Base-by-base conservation (phyloP, 1,284 basidiomycete species). In the Ustilago curta region DNA sequence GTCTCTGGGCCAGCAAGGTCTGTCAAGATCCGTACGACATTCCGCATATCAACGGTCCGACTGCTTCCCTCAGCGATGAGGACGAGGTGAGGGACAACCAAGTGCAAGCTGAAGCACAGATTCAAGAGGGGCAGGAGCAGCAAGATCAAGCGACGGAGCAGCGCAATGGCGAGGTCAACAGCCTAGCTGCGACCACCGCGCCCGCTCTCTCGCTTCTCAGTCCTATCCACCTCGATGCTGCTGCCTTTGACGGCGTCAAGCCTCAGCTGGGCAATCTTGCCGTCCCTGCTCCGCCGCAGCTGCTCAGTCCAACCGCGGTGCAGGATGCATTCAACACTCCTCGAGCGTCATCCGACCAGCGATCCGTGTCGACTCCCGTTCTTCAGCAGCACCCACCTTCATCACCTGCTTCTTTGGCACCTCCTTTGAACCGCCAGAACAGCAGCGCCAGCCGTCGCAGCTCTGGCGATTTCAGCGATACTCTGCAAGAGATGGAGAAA, bases 401-500 rank as follows among this genome's bases (percentile, higher is more conserved):
- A n/a, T 69, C 75, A 19, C 59, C 67, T 4, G 29, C 53, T 19
- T 64, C 64, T n/a, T 40, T 71, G 27, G 66, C 57, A 25, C 66
- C 59, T 8, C 67, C 61, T 2, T n/a, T 59, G 16, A 48, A 62
- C 25, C 59, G 43, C 44, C 48, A 62, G n/a, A 58, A 56, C 18
- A 59, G 62, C 57, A 53, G 40, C 29, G 50, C 29, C 39, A 78
- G 73, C 53, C 55, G 58, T n/a, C 64, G 60, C 39, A 79, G 75
- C 61, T 66, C 58, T 8, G 58, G 59, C 27, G 77, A 77, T 42
- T 45, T 70, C 53, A 73, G 66, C 53, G 78, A 78, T 39, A 63
- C 71, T 4, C 63, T 80, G 21, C 62, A 75, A 37, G 70, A 80
- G 19, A 77, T 80, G 73, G 60, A 80, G 53, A 75, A 64, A 40